These are phyloP conservation scores for Botrytis medusae DNA, from an alignment of 2,329 filamentous ascomycete genomes.

Conservation along the genomic window DNA sequence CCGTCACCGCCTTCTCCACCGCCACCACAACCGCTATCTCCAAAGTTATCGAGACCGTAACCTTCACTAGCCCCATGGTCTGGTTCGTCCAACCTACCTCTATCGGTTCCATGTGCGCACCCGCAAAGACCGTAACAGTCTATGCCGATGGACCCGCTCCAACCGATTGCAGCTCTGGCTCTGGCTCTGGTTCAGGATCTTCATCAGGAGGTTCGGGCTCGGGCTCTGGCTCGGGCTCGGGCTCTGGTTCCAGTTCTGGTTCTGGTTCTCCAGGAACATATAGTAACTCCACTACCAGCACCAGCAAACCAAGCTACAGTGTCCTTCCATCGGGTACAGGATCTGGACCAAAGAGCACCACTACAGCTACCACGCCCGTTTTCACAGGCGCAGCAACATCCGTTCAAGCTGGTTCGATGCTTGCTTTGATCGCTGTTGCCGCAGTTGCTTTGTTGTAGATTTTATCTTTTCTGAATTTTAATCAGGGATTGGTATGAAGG, in stretches of 20 bases:
- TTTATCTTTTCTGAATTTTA: neutral
- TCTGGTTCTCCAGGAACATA: slow-evolving; percentile 5
- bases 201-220: neutral
- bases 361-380: neutral
- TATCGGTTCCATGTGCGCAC: neutral
- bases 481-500: neutral
- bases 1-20: neutral
- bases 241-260: neutral
- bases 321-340: neutral
- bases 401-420: neutral
- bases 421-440: neutral
- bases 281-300: neutral
- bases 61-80: slow-evolving; percentile 4
- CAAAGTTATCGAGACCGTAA: slow-evolving; percentile 8
- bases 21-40: slow-evolving; percentile 6
- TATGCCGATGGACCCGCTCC: slow-evolving; percentile 12
- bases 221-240: neutral
- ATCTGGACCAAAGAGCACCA: neutral
- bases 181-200: neutral
- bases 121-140: slow-evolving; percentile 10
- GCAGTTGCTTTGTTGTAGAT: slow-evolving; percentile 3
- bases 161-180: neutral
- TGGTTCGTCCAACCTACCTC: slow-evolving; percentile 20
- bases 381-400: neutral
- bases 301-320: neutral